These are phyloP conservation scores for Flaveria linearis DNA, from an alignment of 129 eudicot species.

Conservation along the genomic window DNA sequence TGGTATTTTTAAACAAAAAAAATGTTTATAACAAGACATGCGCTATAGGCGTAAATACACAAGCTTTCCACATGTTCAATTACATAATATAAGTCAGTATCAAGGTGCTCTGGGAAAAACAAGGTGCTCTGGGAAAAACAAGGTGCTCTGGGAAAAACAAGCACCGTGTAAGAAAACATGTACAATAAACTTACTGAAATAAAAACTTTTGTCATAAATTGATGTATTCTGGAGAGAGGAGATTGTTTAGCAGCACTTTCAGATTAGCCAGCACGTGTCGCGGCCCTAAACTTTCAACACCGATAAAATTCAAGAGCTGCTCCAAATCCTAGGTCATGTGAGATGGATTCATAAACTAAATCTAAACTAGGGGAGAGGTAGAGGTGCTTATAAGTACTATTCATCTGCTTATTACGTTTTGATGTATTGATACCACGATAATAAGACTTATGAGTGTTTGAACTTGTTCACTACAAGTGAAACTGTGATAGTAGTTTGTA, in stretches of 20 bases:
- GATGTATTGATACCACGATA: too few species aligned
- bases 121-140: conserved; percentile 40
- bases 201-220: conserved; percentile 42
- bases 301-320: conserved; percentile 89
- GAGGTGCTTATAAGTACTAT: too few species aligned
- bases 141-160: conserved; percentile 52
- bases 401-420: neutral
- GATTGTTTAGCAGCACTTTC: conserved; percentile 71
- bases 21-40: neutral
- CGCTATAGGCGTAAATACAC: neutral
- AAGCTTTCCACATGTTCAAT: conserved; percentile 10
- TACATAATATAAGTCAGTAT: conserved; percentile 20
- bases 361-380: neutral
- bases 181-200: conserved; percentile 57
- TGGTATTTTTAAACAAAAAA: neutral
- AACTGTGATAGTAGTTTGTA: neutral
- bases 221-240: conserved; percentile 73
- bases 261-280: conserved; percentile 87
- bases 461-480: neutral
- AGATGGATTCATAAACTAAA: conserved; percentile 7
- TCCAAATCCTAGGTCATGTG: conserved; percentile 68
- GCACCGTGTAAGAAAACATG: conserved; percentile 53
- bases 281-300: conserved; percentile 89
- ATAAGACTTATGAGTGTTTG: neutral
- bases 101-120: conserved; percentile 43